phyloP scores from a whole-genome alignment of 1,284 basidiomycete species.

The Xerocomus minutiporus region DNA sequence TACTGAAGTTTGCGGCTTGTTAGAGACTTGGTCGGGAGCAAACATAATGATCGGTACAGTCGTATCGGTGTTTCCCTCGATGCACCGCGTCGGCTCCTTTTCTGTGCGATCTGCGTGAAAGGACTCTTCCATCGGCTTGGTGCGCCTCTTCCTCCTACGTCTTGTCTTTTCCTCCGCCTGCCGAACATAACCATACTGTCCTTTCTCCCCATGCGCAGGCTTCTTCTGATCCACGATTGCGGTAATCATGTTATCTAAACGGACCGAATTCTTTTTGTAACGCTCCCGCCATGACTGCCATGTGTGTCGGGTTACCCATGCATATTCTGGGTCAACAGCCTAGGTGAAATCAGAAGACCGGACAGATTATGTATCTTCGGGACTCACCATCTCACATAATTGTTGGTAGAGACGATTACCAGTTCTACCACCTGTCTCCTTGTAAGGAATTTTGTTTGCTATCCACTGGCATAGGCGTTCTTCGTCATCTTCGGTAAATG shows the following conservation, averaged over 20 bases:
- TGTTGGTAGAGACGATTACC: slow-evolving; percentile 75
- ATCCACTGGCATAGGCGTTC: slow-evolving; percentile 69
- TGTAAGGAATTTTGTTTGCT: slow-evolving; percentile 72
- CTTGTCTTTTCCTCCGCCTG: slow-evolving; percentile 62
- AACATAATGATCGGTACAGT: slow-evolving; percentile 27
- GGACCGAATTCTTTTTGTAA: slow-evolving; percentile 72
- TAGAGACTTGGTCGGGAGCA: slow-evolving; percentile 19
- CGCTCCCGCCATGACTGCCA: slow-evolving; percentile 85
- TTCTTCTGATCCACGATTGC: slow-evolving; percentile 64
- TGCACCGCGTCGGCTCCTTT: slow-evolving; percentile 24
- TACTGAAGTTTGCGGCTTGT: slow-evolving; percentile 14
- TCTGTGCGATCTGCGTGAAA: slow-evolving; percentile 19
- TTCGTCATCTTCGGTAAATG: slow-evolving; percentile 71
- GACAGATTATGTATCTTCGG: background rate
- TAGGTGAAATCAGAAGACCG: slow-evolving; percentile 7
- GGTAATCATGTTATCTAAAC: slow-evolving; percentile 60
- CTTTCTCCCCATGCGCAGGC: slow-evolving; percentile 62
- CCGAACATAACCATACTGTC: slow-evolving; percentile 73
- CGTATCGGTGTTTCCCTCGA: slow-evolving; percentile 16
- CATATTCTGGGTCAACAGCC: slow-evolving; percentile 62
- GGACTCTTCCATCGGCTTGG: slow-evolving; percentile 31
- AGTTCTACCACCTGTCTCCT: slow-evolving; percentile 70
- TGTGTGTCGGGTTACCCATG: slow-evolving; percentile 76
- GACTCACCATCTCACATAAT: slow-evolving; percentile 46
- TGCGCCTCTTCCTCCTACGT: slow-evolving; percentile 48